These are phyloP conservation scores for Epichloe sp. DNA, from an alignment of 2,329 filamentous ascomycete species.

Conservation along the genomic window DNA sequence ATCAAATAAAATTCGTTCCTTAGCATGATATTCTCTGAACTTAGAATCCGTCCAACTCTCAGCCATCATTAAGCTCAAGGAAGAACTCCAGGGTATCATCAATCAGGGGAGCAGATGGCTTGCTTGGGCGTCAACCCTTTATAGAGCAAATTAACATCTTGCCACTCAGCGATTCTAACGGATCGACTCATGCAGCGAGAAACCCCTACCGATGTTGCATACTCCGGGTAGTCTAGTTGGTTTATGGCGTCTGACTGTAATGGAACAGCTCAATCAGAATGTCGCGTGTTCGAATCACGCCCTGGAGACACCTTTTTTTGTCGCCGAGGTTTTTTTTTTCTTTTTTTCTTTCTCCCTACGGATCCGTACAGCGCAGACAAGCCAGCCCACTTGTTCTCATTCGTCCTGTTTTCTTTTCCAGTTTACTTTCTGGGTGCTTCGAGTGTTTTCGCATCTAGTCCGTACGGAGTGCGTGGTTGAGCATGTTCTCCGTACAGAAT, in stretches of 20 bases:
- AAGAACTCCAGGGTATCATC: too few species aligned
- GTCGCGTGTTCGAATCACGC: conserved; percentile 17
- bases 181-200: neutral
- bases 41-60: too few species aligned
- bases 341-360: too few species aligned
- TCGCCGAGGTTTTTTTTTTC: neutral
- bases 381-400: neutral
- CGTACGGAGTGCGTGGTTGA: too few species aligned
- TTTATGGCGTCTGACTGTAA: conserved; percentile 17
- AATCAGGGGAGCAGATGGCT: neutral
- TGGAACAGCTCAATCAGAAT: conserved; percentile 12
- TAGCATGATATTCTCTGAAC: too few species aligned
- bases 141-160: neutral
- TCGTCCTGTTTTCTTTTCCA: neutral
- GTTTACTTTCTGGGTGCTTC: neutral
- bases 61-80: too few species aligned
- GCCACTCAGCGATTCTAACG: neutral
- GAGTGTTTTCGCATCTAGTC: too few species aligned
- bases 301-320: conserved; percentile 8
- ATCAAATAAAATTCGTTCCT: too few species aligned
- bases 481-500: too few species aligned
- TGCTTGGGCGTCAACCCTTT: neutral
- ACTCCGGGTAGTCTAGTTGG: conserved; percentile 17
- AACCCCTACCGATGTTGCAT: too few species aligned
- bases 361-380: too few species aligned